Percentiles rank a stretch among this genome's conserved stretches.
These are phyloP conservation scores for Wallacemonas collosoma DNA, from an alignment of 208 protist genomes.

Conservation along the genomic window DNA sequence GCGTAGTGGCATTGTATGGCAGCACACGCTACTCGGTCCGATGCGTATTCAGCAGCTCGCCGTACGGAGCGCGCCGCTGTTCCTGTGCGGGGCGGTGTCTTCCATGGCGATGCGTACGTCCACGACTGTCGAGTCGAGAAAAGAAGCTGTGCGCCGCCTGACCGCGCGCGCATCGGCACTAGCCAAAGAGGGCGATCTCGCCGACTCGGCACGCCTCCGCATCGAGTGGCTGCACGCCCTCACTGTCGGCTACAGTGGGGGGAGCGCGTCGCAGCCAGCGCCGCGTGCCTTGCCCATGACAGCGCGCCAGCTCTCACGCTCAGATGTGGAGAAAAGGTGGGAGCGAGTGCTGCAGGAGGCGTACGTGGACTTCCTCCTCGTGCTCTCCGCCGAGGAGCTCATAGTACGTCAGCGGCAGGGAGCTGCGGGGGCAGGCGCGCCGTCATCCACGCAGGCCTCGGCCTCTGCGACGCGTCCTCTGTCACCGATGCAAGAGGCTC, in stretches of 20 bases:
- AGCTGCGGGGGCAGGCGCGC: neutral
- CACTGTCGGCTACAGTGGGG: slow-evolving; percentile 30
- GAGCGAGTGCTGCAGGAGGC: slow-evolving; percentile 22
- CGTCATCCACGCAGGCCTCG: neutral
- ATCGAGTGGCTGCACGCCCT: slow-evolving; percentile 42
- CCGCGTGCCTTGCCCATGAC: slow-evolving; percentile 13
- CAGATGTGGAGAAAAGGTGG: slow-evolving; percentile 19
- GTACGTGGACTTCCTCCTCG: slow-evolving; percentile 33
- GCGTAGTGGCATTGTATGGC: slow-evolving; percentile 3
- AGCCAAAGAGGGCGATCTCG: slow-evolving; percentile 20
- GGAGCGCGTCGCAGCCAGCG: neutral
- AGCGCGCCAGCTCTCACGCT: slow-evolving; percentile 16
- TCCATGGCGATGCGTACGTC: slow-evolving; percentile 12
- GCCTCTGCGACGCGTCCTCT: neutral
- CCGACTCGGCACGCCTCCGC: slow-evolving; percentile 11
- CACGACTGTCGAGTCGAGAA: neutral
- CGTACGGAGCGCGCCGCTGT: slow-evolving; percentile 30
- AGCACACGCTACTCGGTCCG: slow-evolving; percentile 33
- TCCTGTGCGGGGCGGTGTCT: slow-evolving; percentile 29
- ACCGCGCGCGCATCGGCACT: slow-evolving; percentile 16
- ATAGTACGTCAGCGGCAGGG: slow-evolving; percentile 17
- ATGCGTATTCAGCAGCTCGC: slow-evolving; percentile 24
- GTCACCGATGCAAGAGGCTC: neutral
- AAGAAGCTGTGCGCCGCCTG: slow-evolving; percentile 26
- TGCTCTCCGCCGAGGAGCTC: slow-evolving; percentile 34